phyloP scores from a whole-genome alignment of 257 asterid genomes.

The Anisodus acutangulus region DNA sequence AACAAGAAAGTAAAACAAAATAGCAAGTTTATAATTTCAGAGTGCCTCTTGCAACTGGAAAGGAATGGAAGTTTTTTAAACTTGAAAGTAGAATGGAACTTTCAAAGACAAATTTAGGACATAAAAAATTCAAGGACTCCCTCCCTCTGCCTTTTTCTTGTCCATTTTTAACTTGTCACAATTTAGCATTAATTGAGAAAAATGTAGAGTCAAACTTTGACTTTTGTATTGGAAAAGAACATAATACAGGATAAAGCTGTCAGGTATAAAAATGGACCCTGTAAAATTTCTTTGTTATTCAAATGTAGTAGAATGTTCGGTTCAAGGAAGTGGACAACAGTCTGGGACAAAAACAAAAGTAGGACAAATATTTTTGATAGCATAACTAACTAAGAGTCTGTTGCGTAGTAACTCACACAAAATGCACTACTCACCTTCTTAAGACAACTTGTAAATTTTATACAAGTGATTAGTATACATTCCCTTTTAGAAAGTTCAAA shows the following conservation, averaged over 20 bases:
- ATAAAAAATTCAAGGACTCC: not conserved
- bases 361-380: not conserved
- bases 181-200: conserved; percentile 16
- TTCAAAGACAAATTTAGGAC: not conserved
- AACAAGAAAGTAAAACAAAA: not conserved
- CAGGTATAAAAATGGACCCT: not conserved
- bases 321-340: conserved; percentile 11
- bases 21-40: not conserved
- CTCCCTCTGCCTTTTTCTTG: not conserved
- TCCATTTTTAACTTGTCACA: not conserved
- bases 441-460: not conserved
- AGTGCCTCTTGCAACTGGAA: not conserved
- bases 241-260: not conserved
- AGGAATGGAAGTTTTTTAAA: not conserved
- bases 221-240: not conserved
- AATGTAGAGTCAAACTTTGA: not conserved
- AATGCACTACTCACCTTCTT: not conserved
- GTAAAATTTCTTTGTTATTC: not conserved
- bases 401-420: not conserved
- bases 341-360: not conserved
- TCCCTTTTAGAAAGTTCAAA: not conserved
- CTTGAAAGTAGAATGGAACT: not conserved
- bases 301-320: not conserved
- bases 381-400: not conserved
- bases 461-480: conserved; percentile 4